phyloP scores from a whole-genome alignment of 257 asterid genomes.

The Forsythia suspensa region DNA sequence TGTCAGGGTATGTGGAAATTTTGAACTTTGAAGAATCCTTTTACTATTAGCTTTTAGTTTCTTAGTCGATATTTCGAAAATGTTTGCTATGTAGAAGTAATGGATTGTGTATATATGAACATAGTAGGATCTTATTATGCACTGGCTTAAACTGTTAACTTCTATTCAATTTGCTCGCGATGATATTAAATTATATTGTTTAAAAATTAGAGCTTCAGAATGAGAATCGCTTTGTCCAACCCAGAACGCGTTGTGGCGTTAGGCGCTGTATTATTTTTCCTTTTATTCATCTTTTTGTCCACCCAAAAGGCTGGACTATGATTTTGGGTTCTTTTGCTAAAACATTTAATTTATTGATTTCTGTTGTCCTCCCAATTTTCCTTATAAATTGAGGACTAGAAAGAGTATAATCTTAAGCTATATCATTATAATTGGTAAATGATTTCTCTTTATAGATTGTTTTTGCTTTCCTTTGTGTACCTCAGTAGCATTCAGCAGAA shows the following conservation, averaged over 20 bases:
- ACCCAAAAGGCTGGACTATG: not conserved
- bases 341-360: no score
- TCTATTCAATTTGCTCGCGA: not conserved
- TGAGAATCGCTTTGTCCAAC: no score
- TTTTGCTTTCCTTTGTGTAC: no score
- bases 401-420: not conserved
- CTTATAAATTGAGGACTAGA: no score
- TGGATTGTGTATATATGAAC: not conserved
- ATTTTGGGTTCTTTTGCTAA: not conserved
- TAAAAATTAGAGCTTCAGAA: not conserved
- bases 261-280: not conserved
- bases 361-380: not conserved
- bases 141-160: not conserved
- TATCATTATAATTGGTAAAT: no score
- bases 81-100: not conserved
- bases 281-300: not conserved
- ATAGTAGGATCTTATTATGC: not conserved
- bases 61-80: not conserved
- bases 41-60: not conserved
- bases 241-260: no score
- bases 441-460: no score
- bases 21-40: not conserved
- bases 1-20: slow-evolving; percentile 30
- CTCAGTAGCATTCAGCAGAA: no score
- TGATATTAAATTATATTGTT: not conserved